Conservation (phyloP, 2,329 filamentous ascomycete genomes). For the Apiospora marii region DNA sequence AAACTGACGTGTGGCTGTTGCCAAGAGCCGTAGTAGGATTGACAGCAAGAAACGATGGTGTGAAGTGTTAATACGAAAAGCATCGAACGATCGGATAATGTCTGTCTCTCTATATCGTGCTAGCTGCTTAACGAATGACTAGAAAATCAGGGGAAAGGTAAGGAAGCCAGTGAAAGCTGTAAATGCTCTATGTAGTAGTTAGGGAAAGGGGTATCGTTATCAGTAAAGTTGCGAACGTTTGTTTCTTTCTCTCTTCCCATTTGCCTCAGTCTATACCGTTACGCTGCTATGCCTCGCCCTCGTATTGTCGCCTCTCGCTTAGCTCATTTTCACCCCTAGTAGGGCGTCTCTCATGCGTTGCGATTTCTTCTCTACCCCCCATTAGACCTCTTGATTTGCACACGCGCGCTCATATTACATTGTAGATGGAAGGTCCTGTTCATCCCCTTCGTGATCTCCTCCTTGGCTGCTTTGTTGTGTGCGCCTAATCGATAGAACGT, state of each 20-base stretch:
- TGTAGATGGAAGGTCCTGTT: not conserved
- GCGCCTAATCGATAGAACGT: not conserved
- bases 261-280: not conserved
- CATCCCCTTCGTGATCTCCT: not conserved
- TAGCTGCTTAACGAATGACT: not conserved
- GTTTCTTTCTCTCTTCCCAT: slow-evolving; percentile 1
- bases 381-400: not conserved
- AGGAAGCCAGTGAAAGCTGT: not conserved
- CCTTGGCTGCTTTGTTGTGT: not conserved
- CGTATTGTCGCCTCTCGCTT: not conserved
- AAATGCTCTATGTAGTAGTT: slow-evolving; percentile 5
- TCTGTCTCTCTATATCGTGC: not conserved
- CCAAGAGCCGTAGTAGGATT: not conserved
- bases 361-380: not conserved
- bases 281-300: not conserved
- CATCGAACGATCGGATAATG: not conserved
- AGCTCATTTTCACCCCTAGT: not conserved
- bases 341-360: not conserved
- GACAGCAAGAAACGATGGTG: not conserved
- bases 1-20: not conserved
- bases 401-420: slow-evolving; percentile 8
- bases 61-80: not conserved
- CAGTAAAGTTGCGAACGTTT: not conserved
- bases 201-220: slow-evolving; percentile 4
- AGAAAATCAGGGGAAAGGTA: too few species aligned